Conservation (phyloP, 1,139 yeast species). For the Blastobotrys apis region DNA sequence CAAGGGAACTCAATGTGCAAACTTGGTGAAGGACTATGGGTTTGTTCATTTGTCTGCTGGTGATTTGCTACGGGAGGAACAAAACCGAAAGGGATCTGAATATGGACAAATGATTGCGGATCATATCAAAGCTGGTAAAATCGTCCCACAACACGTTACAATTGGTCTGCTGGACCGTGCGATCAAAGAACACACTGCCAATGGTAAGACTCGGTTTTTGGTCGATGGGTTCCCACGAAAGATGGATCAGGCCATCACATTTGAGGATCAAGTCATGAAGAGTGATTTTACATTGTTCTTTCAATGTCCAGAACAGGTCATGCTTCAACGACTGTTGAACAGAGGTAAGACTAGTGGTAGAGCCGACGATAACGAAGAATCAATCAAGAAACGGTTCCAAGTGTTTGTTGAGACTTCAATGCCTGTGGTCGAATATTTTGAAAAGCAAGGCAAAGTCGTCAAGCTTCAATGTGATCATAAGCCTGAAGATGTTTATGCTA, state of each 20-base stretch:
- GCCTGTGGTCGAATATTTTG: slow-evolving; percentile 91
- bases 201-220: slow-evolving; percentile 62
- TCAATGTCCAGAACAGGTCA: slow-evolving; percentile 87
- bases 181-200: slow-evolving; percentile 49
- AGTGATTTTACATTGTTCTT: slow-evolving; percentile 81
- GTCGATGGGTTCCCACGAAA: slow-evolving; percentile 97
- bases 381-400: slow-evolving; percentile 81
- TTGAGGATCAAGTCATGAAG: slow-evolving; percentile 73
- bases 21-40: slow-evolving; percentile 70
- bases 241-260: slow-evolving; percentile 95
- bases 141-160: slow-evolving; percentile 96
- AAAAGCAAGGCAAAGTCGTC: slow-evolving; percentile 69
- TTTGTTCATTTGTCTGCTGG: slow-evolving; percentile 94
- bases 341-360: slow-evolving; percentile 96
- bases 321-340: slow-evolving; percentile 79
- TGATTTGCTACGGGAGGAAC: slow-evolving; percentile 89
- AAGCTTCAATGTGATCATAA: slow-evolving; percentile 73
- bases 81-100: slow-evolving; percentile 72
- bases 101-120: slow-evolving; percentile 81
- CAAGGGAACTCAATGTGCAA: slow-evolving; percentile 93
- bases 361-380: slow-evolving; percentile 85
- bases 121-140: slow-evolving; percentile 79
- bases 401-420: slow-evolving; percentile 84
- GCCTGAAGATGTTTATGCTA: slow-evolving; percentile 70
- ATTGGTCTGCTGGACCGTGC: slow-evolving; percentile 79